Base-by-base conservation (phyloP, 2,329 filamentous ascomycete genomes). In the Elsinoe australis region DNA sequence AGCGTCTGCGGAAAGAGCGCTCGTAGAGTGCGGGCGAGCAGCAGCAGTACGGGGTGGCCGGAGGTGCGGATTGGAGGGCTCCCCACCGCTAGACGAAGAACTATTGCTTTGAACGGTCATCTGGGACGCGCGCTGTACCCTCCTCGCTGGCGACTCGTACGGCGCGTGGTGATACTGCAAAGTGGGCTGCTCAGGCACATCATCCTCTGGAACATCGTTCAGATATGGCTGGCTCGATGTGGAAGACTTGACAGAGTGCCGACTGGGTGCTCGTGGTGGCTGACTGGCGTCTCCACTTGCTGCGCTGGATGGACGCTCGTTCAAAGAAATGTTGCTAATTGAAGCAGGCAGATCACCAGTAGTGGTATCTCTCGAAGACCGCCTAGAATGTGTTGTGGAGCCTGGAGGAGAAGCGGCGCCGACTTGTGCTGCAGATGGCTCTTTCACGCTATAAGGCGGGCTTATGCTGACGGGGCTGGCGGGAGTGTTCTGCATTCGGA, bases 1-100 rank as follows among this genome's bases (percentile, higher is more conserved):
- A 52, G 79, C 67, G 39, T 94, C 87, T 12, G 85, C 87, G 39
- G 77, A 76, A 10, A 78, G 73, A 2, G 86, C 92, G 64, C 88
- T 89, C 4, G 82, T 73, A 9, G 89, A 95, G 18, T 74, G 74
- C 4, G 88, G 88, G 45, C 89, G 76, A 32, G 76, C 75, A 53
- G 84, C 62, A 10, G 78, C 79, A 51, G 71, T 78, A 58, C 67
- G 78, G 55, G 75, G 70, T 50, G 70, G 57, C 18, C 53, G 52
- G 17, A 58, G 49, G 14, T 49, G 52, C 14, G 51, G 51, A 24
- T 50, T 68, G 9, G 3, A 7, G 31, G 29, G 33, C 4, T 51
- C 36, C 17, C 52, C 54, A 12, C 47, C 50, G 33, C 51, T 51
- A 53, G 54, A 66, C 61, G 47, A 53, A 4, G 63, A 65, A 5